These are phyloP conservation scores for Gryganskiella cystojenkinii DNA, from an alignment of 192 early-diverging fungal species.

Conservation along the genomic window DNA sequence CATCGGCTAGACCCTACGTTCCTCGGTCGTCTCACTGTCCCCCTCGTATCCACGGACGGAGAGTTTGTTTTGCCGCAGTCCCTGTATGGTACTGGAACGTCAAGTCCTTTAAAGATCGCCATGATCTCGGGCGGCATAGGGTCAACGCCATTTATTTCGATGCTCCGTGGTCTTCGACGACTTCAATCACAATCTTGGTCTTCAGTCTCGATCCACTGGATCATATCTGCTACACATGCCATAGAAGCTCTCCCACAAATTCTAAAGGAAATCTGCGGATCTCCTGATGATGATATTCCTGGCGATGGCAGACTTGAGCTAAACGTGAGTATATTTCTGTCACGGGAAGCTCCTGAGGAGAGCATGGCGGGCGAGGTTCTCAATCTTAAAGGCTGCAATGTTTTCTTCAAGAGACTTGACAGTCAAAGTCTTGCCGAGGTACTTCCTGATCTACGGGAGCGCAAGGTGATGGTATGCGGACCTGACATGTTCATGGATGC, in stretches of 20 bases:
- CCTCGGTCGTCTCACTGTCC: slow-evolving; percentile 1
- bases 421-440: not conserved
- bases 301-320: not conserved
- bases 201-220: slow-evolving; percentile 26
- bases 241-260: slow-evolving; percentile 16
- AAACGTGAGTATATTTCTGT: slow-evolving; percentile 18
- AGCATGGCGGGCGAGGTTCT: not conserved
- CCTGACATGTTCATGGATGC: slow-evolving; percentile 47
- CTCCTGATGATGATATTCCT: not conserved
- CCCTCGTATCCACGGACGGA: slow-evolving; percentile 25
- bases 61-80: slow-evolving; percentile 17
- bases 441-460: slow-evolving; percentile 13
- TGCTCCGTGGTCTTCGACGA: slow-evolving; percentile 30
- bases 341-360: not conserved
- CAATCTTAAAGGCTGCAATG: not conserved
- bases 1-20: not conserved
- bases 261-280: slow-evolving; percentile 1
- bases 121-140: slow-evolving; percentile 47
- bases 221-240: slow-evolving; percentile 16
- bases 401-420: slow-evolving; percentile 7
- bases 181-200: too few species aligned
- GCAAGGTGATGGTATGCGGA: slow-evolving; percentile 31
- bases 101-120: not conserved
- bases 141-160: slow-evolving; percentile 40
- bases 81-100: not conserved